Evolutionary conservation across 257 asterid genomes (phyloP), one percentile per base, ranked within the genome.

Genomic region (Fraxinus americana): DNA sequence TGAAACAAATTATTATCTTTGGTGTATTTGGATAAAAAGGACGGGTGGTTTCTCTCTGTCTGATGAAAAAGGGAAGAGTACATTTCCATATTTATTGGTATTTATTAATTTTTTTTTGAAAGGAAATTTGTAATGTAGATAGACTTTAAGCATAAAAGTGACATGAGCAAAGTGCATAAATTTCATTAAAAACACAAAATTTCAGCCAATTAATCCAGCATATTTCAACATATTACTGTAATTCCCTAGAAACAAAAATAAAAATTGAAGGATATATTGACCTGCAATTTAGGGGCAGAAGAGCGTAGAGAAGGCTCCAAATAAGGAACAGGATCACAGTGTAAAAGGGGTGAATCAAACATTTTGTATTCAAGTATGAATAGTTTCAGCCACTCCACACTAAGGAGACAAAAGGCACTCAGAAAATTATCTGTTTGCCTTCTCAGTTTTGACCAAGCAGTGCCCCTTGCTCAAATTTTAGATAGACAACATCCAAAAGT

Each of bases 341-440:
- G 69, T 63, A 73, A 41, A 17, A 19, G 41, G 25, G 48, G 3
- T 29, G 39, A 48, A 34, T 30, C 8, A 66, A 71, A 71, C n/a
- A 48, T 75, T 48, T 67, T 52, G 10, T 12, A 35, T 50, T 61
- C 21, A 32, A 82, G 79, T 72, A 43, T 69, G 79, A 69, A 63
- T 35, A 78, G 74, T 78, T 69, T 7, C 43, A 67, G 29, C 35
- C 19, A 77, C 79, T 67, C 85, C 82, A 82, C 85, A 82, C 77
- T 73, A 73, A 73, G 85, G 80, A 82, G 82, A 82, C 85, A 82
- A 82, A 74, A 82, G 69, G 82, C 35, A 74, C 63, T 57, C 32
- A 35, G 67, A 74, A 78, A 29, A 74, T 82, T 78, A 79, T 82
- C 52, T 82, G 50, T 41, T 41, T 41, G 16, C 50, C 50, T 41